Evolutionary conservation across 2,329 filamentous ascomycete genomes (phyloP).

Genomic region (Phialophora expanda): DNA sequence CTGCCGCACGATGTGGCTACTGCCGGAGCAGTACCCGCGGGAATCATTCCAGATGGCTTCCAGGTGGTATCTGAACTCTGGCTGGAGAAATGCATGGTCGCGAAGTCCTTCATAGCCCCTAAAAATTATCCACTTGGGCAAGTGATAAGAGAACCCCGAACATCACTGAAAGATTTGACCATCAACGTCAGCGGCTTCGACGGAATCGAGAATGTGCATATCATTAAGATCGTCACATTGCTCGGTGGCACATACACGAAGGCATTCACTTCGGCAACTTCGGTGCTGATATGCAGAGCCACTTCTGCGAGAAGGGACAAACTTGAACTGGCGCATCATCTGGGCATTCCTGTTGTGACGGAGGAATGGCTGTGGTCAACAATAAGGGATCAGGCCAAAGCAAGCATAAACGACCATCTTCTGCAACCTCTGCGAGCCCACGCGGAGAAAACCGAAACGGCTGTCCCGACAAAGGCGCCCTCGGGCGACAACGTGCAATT

Average conservation of each 20-base stretch:
- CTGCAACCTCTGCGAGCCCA: conserved; percentile 9
- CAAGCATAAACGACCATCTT: conserved; percentile 23
- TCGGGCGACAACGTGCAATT: conserved; percentile 23
- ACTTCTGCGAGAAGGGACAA: conserved; percentile 70
- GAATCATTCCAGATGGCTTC: conserved; percentile 14
- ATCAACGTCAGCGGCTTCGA: conserved; percentile 83
- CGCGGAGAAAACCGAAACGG: neutral
- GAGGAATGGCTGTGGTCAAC: conserved; percentile 86
- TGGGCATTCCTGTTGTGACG: conserved; percentile 79
- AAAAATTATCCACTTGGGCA: conserved; percentile 73
- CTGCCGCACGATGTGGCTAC: conserved; percentile 48
- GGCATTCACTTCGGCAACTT: conserved; percentile 71
- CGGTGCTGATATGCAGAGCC: conserved; percentile 74
- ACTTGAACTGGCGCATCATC: conserved; percentile 73
- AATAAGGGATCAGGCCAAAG: conserved; percentile 59
- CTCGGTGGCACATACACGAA: conserved; percentile 83
- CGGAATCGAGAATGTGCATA: conserved; percentile 82
- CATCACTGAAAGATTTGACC: conserved; percentile 72
- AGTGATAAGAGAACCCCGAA: conserved; percentile 74
- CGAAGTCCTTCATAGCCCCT: conserved; percentile 73
- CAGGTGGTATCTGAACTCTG: conserved; percentile 82
- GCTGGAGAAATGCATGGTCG: conserved; percentile 84
- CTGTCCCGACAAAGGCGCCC: neutral
- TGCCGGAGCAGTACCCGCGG: conserved; percentile 44
- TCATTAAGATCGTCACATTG: conserved; percentile 75